Evolutionary conservation across 768 basidiomycete species (phyloP).

Genomic region (Hypholoma fasciculare): DNA sequence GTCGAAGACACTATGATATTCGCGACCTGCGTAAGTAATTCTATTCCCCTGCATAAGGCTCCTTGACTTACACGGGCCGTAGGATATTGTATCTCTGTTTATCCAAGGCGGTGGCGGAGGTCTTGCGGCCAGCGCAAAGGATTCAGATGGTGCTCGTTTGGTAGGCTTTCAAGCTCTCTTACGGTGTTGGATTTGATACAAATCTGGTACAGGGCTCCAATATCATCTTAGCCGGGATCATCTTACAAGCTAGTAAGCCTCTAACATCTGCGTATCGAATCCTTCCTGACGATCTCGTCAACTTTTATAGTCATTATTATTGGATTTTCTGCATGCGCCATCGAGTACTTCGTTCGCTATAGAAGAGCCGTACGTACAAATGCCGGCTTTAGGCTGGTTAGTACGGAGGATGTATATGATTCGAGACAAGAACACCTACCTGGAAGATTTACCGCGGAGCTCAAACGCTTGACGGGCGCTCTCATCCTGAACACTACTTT

Average conservation of each 20-base stretch:
- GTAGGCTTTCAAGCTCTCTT: conserved; percentile 3
- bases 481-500: conserved; percentile 12
- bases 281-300: not conserved
- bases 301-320: conserved; percentile 37
- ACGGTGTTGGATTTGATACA: not conserved
- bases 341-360: conserved; percentile 47
- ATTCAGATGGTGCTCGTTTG: conserved; percentile 13
- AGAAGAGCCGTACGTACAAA: conserved; percentile 17
- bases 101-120: conserved; percentile 63
- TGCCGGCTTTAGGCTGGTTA: not conserved
- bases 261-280: not conserved
- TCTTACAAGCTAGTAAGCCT: conserved; percentile 41
- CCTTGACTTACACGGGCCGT: not conserved
- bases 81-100: conserved; percentile 53
- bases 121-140: conserved; percentile 33
- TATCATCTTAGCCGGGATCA: conserved; percentile 55
- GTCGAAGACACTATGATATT: conserved; percentile 44
- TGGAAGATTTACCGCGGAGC: conserved; percentile 4
- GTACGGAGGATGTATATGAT: not conserved
- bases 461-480: conserved; percentile 9
- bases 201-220: conserved; percentile 36
- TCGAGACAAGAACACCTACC: not conserved
- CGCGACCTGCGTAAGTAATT: conserved; percentile 29
- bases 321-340: conserved; percentile 34
- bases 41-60: not conserved